Conservation (phyloP, 768 basidiomycete genomes). For the Tylopilus subfusipes region DNA sequence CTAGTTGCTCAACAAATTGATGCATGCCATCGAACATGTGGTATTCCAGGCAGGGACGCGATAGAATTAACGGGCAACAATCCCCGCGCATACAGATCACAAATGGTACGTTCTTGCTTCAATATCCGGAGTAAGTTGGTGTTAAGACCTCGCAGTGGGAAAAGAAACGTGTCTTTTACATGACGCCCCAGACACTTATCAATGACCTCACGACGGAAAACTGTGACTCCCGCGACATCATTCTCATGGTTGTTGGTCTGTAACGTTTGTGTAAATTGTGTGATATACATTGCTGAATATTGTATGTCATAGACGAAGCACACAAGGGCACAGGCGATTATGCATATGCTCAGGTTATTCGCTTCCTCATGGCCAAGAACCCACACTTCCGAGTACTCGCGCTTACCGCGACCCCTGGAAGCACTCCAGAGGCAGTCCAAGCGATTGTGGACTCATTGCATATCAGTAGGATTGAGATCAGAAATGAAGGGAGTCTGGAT, state of each 20-base stretch:
- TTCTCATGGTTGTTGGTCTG: slow-evolving; percentile 85
- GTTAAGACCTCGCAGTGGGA: slow-evolving; percentile 52
- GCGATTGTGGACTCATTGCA: slow-evolving; percentile 88
- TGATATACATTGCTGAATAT: slow-evolving; percentile 2
- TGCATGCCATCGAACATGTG: slow-evolving; percentile 90
- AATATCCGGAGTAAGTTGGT: not conserved
- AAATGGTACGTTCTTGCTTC: slow-evolving; percentile 47
- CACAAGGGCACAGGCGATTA: slow-evolving; percentile 93
- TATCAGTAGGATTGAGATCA: slow-evolving; percentile 91
- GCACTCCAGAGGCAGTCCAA: slow-evolving; percentile 84
- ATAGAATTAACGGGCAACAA: slow-evolving; percentile 84
- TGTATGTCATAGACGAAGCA: slow-evolving; percentile 69
- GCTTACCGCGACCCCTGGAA: slow-evolving; percentile 92
- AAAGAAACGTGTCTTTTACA: slow-evolving; percentile 85
- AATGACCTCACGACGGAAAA: slow-evolving; percentile 76
- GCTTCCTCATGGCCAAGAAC: slow-evolving; percentile 91
- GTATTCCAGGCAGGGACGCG: slow-evolving; percentile 85
- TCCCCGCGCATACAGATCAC: slow-evolving; percentile 46
- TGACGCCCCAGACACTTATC: slow-evolving; percentile 92
- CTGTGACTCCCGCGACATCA: slow-evolving; percentile 76
- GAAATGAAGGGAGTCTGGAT: slow-evolving; percentile 88
- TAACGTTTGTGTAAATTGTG: not conserved
- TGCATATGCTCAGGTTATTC: slow-evolving; percentile 85
- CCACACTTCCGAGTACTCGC: slow-evolving; percentile 91
- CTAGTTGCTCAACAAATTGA: slow-evolving; percentile 93